Conservation (phyloP, 2,329 filamentous ascomycete genomes). For the Paracamarosporium sp. region DNA sequence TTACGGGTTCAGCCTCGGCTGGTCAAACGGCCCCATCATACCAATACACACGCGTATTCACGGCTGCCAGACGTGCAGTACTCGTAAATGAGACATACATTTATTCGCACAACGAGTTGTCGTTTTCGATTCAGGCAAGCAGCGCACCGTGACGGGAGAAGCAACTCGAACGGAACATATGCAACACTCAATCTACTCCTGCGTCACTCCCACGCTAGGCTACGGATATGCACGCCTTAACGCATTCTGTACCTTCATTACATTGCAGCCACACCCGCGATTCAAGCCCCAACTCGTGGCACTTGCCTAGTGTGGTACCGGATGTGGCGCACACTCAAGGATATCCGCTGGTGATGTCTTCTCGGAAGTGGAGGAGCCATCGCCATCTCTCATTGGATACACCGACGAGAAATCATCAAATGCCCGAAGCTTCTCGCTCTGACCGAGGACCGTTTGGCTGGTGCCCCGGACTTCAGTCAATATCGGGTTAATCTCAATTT, state of each 20-base stretch:
- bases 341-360: not conserved
- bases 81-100: not conserved
- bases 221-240: not conserved
- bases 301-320: not conserved
- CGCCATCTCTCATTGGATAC: constrained; percentile 1
- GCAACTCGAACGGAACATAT: not conserved
- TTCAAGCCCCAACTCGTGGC: constrained; percentile 1
- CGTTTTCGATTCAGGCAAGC: constrained; percentile 1
- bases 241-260: no score
- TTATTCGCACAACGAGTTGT: not conserved
- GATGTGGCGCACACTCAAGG: not conserved
- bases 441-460: constrained; percentile 15
- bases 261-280: not conserved
- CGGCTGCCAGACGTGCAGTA: not conserved
- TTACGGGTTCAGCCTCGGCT: not conserved
- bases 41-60: not conserved
- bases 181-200: constrained; percentile 3
- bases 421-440: constrained; percentile 2
- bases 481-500: constrained; percentile 21
- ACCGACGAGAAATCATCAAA: not conserved
- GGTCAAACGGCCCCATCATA: not conserved
- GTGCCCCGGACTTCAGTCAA: constrained; percentile 8
- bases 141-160: not conserved
- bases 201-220: not conserved
- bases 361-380: not conserved